A percentile compares a stretch with the other conserved stretches of the same genome.
Conservation (phyloP, 2,329 filamentous ascomycete species). For the Ceratocystis ficicola region DNA sequence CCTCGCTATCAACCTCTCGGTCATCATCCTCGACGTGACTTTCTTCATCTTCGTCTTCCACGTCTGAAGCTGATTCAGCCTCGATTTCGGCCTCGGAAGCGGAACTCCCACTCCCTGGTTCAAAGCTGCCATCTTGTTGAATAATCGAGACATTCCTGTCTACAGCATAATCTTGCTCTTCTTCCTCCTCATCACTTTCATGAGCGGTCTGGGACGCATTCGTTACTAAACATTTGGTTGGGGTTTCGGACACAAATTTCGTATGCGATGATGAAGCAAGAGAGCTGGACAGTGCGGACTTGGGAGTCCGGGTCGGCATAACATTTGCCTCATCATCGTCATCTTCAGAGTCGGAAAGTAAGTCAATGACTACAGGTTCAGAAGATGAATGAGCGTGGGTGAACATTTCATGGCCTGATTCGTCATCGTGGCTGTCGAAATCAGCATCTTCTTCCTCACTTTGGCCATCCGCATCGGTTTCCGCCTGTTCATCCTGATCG, state of each 20-base stretch:
- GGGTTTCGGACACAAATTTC: not conserved
- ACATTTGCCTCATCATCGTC: conserved; percentile 25
- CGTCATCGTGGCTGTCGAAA: conserved; percentile 3
- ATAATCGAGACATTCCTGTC: conserved; percentile 17
- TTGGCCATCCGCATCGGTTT: conserved; percentile 11
- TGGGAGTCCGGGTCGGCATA: not conserved
- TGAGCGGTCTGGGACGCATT: not conserved
- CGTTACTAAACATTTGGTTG: not conserved
- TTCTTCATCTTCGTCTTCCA: not conserved
- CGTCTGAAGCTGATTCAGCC: not conserved
- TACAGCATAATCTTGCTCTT: conserved; percentile 6
- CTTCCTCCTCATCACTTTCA: conserved; percentile 11
- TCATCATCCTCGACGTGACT: not conserved
- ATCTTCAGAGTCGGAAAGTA: conserved; percentile 39
- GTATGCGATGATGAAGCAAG: conserved; percentile 1
- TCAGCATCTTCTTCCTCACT: conserved; percentile 15
- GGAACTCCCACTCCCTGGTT: not conserved
- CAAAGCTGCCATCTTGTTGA: conserved; percentile 5
- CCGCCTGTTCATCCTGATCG: conserved; percentile 18
- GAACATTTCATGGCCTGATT: conserved; percentile 11
- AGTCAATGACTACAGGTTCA: conserved; percentile 35
- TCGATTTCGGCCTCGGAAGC: not conserved
- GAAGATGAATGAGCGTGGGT: conserved; percentile 23
- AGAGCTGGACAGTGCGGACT: not conserved
- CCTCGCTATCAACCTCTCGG: not conserved